Evolutionary conservation across 345 rosid species (phyloP), one percentile per base, ranked within the genome.

Genomic region (Eucalyptus marginata): DNA sequence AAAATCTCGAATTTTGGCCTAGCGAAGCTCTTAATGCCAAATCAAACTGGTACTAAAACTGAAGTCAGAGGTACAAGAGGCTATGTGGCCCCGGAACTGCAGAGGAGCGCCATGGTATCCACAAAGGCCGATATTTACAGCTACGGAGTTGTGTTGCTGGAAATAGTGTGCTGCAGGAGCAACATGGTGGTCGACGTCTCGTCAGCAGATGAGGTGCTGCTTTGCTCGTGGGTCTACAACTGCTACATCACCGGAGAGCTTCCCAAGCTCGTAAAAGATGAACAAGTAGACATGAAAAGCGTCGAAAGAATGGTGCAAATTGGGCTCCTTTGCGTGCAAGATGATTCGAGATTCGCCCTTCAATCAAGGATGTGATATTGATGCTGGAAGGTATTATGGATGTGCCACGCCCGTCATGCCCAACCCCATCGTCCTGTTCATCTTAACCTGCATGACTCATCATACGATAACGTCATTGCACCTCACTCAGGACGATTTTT

Each of bases 101-200:
- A 87, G 79, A 62, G 24, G n/a, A 87, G 89, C 2, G 58, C 79
- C 1, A 52, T 85, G 17, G 87, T 89, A 66, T 80, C 93, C 2
- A 13, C 76, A 15, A 90, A 89, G 81, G 89, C 29, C 9, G 92
- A 92, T 43, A 50, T 90, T 14, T 92, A 89, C 88, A 92, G 92
- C 88, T 92, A 71, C 12, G 92, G 93, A 52, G 66, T 92, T 2
- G 50, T 92, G 81, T 40, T 91, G 54, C n/a, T 92, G 62, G 93
- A 92, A 89, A 91, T 90, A 13, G 59, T 90, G 27, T 90, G 91
- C 46, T 89, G 91, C 62, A 68, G 80, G 80, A 68, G 44, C 80
- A 68, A 68, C 80, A 68, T 87, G 58, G 89, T 80, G 56, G 89
- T 83, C 1, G 79, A 76, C 14, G 88, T 89, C 8, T 44, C 62